These are phyloP conservation scores for Camptophora hylomeconis DNA, from an alignment of 2,329 filamentous ascomycete genomes.

Conservation along the genomic window DNA sequence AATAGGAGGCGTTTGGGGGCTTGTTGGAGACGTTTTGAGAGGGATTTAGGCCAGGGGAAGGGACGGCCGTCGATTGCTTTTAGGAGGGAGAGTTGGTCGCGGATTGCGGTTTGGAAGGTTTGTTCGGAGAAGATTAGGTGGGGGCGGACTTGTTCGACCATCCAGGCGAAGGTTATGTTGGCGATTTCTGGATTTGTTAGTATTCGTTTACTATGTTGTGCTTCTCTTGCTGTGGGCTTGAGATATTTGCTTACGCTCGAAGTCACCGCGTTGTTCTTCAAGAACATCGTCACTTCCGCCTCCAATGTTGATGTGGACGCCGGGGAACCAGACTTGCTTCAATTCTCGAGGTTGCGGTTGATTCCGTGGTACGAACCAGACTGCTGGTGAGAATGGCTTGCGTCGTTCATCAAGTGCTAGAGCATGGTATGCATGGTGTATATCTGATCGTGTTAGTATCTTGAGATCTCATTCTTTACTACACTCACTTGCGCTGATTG, in stretches of 20 bases:
- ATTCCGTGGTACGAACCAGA: conserved; percentile 35
- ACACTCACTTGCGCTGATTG: conserved; percentile 1
- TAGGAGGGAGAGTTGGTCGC: no score
- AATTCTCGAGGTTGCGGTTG: conserved; percentile 19
- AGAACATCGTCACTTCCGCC: conserved; percentile 28
- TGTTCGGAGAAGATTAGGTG: conserved; percentile 3
- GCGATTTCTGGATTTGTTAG: conserved; percentile 1
- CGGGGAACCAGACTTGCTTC: conserved; percentile 43
- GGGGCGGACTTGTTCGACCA: conserved; percentile 2
- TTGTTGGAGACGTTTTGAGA: no score
- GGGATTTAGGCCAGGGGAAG: no score
- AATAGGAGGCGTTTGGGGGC: no score
- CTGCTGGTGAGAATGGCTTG: conserved; percentile 35
- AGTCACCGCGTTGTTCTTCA: conserved; percentile 12
- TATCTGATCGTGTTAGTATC: conserved; percentile 16
- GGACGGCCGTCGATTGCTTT: no score
- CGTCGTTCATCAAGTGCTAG: conserved; percentile 26
- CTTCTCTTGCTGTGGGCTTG: no score
- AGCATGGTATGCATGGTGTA: conserved; percentile 26
- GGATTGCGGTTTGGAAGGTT: no score
- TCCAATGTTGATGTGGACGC: conserved; percentile 39
- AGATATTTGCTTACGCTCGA: conserved; percentile 9
- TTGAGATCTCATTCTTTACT: not conserved
- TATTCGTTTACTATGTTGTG: not conserved
- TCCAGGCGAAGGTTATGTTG: conserved; percentile 3